phyloP scores from a whole-genome alignment of 768 basidiomycete species.

The Hebeloma cylindrosporum region DNA sequence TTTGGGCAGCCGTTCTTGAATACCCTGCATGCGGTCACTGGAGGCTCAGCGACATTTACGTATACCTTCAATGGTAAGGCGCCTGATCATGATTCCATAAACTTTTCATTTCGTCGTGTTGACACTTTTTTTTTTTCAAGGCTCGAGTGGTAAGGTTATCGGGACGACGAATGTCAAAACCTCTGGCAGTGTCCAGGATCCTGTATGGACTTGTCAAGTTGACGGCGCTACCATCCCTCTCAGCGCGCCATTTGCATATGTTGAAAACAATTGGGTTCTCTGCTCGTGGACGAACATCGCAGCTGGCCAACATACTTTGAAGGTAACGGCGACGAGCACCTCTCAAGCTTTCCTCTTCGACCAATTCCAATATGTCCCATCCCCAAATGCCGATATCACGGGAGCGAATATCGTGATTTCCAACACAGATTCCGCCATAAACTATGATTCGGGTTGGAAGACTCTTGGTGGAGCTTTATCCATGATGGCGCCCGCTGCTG shows the following conservation, averaged over 20 bases:
- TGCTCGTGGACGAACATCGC: conserved; percentile 15
- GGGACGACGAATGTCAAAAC: conserved; percentile 16
- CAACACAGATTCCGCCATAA: conserved; percentile 21
- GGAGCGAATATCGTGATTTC: conserved; percentile 20
- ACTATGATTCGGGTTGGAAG: conserved; percentile 22
- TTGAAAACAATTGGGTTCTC: conserved; percentile 20
- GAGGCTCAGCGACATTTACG: conserved; percentile 15
- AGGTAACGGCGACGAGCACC: conserved; percentile 14
- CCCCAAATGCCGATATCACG: conserved; percentile 9
- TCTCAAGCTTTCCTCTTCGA: conserved; percentile 20
- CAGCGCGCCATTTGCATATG: conserved; percentile 6
- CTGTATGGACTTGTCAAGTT: conserved; percentile 18
- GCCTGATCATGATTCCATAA: neutral
- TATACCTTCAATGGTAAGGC: conserved; percentile 18
- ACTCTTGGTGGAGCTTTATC: conserved; percentile 10
- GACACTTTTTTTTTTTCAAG: neutral
- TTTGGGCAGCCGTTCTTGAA: conserved; percentile 17
- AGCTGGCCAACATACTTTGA: conserved; percentile 17
- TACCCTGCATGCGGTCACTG: conserved; percentile 11
- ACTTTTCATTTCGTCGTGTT: neutral
- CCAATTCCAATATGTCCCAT: conserved; percentile 18
- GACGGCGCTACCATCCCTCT: conserved; percentile 10
- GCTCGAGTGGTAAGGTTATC: conserved; percentile 13
- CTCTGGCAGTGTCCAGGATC: conserved; percentile 11
- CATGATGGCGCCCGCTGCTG: conserved; percentile 16